Base-by-base conservation (phyloP, 129 eudicot genomes). In the Deinandra increscens region DNA sequence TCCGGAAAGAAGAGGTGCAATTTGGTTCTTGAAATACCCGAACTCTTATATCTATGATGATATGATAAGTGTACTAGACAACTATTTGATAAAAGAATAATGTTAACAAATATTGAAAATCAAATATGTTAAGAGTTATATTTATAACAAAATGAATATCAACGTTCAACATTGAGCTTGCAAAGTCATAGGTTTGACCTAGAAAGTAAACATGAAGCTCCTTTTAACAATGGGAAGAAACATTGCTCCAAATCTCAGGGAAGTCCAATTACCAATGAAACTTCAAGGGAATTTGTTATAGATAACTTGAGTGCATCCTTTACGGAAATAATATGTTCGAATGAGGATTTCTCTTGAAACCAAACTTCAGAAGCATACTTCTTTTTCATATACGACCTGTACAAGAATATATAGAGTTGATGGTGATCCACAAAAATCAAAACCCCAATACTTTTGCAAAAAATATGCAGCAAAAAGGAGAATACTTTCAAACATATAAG, bases 261-360 rank as follows among this genome's bases (percentile, higher is more conserved):
- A 58, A 69, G 71, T 41, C 72, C 79, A 64, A 63, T 81, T 87
- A 93, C 99, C 89, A 93, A 74, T 75, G 78, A 59, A 64, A 26
- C 78, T 78, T 89, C 95, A 18, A 93, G 87, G 53, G 85, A 73
- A 61, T 71, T 73, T 60, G 85, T 70, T 36, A 87, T 80, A 36
- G 85, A 81, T 70, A 83, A 69, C 73, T 87, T 93, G 53, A 89
- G 69, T 71, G 83, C 84, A 80, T 89, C 97, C 77, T 93, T 93
- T 64, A 77, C 74, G 5, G 83, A 72, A 75, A 89, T 56, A 65
- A 89, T 56, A 65, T 37, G 75, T 59, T 69, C 82, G 70, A 88
- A 76, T 51, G 60, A 78, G 48, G 83, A 79, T 74, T 64, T 81
- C 69, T 87, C 91, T 34, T 61, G 79, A 73, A 66, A 93, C 99